Conservation (phyloP, 176 grass and related monocot genomes). For the Carex parvula region DNA sequence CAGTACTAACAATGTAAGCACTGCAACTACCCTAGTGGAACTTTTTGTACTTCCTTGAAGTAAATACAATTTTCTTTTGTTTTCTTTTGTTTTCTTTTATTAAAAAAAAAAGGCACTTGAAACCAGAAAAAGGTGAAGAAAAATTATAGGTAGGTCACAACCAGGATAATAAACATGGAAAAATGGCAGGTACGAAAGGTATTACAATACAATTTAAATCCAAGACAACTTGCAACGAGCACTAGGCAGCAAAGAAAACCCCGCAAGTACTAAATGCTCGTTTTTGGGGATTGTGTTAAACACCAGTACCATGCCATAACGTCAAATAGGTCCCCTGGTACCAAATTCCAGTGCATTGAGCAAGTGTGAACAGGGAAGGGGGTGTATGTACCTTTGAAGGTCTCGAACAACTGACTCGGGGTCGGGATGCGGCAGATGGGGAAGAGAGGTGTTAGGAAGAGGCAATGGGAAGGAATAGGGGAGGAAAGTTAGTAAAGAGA, state of each 20-base stretch:
- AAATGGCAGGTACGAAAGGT: background rate
- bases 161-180: background rate
- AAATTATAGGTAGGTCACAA: background rate
- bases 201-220: background rate
- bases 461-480: constrained; percentile 11
- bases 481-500: constrained; percentile 9
- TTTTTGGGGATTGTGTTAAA: background rate
- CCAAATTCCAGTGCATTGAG: background rate
- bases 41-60: background rate
- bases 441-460: constrained; percentile 15
- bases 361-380: background rate
- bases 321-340: too few species aligned
- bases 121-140: background rate
- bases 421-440: constrained; percentile 9
- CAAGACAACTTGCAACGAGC: background rate
- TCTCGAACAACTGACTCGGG: constrained; percentile 15
- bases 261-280: background rate
- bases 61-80: background rate
- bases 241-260: background rate
- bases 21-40: background rate
- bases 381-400: constrained; percentile 11
- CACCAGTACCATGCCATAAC: background rate
- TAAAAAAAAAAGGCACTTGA: too few species aligned
- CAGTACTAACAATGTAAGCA: background rate
- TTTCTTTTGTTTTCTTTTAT: too few species aligned